A percentile compares a stretch with the other conserved stretches of the same genome.
Evolutionary conservation across 2,329 filamentous ascomycete species (phyloP).

Genomic region (Cladosporium sp.): DNA sequence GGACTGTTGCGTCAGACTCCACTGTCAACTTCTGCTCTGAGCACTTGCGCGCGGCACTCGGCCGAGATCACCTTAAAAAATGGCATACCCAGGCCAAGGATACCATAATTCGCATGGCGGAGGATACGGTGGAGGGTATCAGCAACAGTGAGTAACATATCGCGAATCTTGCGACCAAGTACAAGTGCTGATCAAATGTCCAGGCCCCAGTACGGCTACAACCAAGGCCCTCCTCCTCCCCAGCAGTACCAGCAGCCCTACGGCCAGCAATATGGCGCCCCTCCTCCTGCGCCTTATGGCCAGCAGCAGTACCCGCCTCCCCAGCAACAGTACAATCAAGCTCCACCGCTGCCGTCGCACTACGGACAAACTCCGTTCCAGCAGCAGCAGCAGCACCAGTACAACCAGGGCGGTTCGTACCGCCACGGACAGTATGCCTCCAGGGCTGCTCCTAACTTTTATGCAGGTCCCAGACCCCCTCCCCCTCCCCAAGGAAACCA

Average conservation of each 20-base stretch:
- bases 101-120: constrained; percentile 34
- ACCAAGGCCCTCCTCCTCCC: constrained; percentile 27
- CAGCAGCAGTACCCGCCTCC: constrained; percentile 45
- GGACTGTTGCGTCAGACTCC: constrained; percentile 14
- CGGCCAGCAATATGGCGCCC: constrained; percentile 26
- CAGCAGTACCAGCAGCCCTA: constrained; percentile 30
- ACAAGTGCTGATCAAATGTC: background rate
- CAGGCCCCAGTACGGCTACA: constrained; percentile 27
- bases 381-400: constrained; percentile 24
- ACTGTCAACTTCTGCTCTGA: constrained; percentile 5
- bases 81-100: constrained; percentile 34
- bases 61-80: constrained; percentile 10
- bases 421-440: constrained; percentile 53
- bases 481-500: constrained; percentile 38
- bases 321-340: constrained; percentile 40
- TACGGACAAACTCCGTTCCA: constrained; percentile 44
- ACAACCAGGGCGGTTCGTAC: constrained; percentile 13
- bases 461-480: constrained; percentile 31
- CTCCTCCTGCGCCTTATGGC: constrained; percentile 41
- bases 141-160: constrained; percentile 28
- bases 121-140: constrained; percentile 27
- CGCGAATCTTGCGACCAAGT: background rate
- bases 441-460: constrained; percentile 55
- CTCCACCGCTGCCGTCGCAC: constrained; percentile 43
- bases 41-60: constrained; percentile 6